Evolutionary conservation across 2,329 filamentous ascomycete species (phyloP), one percentile per base, ranked within the genome.

Genomic region (Talaromyces piceae): DNA sequence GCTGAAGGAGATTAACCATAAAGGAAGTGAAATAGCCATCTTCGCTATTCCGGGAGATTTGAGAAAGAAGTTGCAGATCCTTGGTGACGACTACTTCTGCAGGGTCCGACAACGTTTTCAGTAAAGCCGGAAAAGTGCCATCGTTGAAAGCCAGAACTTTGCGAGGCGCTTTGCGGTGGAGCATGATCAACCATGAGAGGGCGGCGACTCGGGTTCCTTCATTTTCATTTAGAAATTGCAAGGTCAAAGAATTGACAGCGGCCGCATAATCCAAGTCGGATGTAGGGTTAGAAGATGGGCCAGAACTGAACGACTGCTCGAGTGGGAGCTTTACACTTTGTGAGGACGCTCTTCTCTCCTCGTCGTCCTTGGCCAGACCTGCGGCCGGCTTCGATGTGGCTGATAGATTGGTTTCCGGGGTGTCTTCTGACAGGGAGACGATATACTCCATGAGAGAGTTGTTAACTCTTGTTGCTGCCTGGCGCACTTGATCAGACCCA

Each of bases 1-100:
- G 79, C 65, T 96, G 93, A 41, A 98, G 75, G 8, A 98, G 76
- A 64, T 95, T 95, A 54, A 96, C 87, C 93, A 98, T 98, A 67
- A 98, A 98, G 22, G 91, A 95, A 1, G 88, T 86, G 65, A 98
- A 98, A 69, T 97, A 97, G 57, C 91, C 89, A 63, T 98, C 93
- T 62, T 97, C 93, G 64, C 90, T 97, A 61, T 96, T 95, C 57
- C 87, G 84, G 2, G 91, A 97, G 50, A 98, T 97, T 59, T 98
- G 93, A 0, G 91, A 97, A 2, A 98, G 77, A 13, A 98, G 77
- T 57, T 97, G 88, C 26, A 98, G 73, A 66, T 98, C 93, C 60
- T 93, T 88, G 4, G 89, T 97, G 1, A 98, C 94, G 5, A 98
- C 93, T 16, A 90, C 88, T 66, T 98, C 93, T 6, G 91, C 88